These are phyloP conservation scores for Blastocystis sp. DNA, from an alignment of 352 stramenopile species.

Conservation along the genomic window DNA sequence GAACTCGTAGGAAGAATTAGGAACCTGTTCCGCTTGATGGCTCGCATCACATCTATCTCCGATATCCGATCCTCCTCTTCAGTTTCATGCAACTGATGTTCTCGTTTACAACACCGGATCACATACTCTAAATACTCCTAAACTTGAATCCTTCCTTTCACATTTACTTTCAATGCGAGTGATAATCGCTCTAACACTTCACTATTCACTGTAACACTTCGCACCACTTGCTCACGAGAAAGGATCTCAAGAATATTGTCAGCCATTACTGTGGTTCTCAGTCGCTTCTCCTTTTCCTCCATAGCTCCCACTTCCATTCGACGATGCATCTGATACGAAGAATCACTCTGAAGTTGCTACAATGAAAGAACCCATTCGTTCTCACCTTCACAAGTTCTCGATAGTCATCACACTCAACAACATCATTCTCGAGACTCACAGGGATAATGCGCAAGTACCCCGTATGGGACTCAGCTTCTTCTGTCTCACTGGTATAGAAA, in stretches of 20 bases:
- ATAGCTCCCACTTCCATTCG: neutral
- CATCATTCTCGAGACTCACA: conserved; percentile 50
- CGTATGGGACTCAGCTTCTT: neutral
- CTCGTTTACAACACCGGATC: conserved; percentile 3
- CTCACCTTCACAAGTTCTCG: neutral
- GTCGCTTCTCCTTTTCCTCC: neutral
- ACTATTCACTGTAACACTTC: neutral
- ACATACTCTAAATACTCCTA: conserved; percentile 43
- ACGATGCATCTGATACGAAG: neutral
- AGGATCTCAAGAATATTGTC: neutral
- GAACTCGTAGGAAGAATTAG: neutral
- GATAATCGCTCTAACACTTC: conserved; percentile 5
- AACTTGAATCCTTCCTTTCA: neutral
- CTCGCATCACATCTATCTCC: neutral
- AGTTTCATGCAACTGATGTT: neutral
- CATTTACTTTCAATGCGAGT: conserved; percentile 5
- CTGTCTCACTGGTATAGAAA: conserved; percentile 37
- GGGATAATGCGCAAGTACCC: conserved; percentile 52
- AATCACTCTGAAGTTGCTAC: conserved; percentile 12
- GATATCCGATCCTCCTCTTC: neutral
- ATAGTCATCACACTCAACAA: conserved; percentile 45
- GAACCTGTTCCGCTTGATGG: neutral
- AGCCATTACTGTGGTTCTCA: neutral
- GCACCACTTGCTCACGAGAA: neutral
- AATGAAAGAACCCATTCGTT: neutral